Evolutionary conservation across 129 eudicot genomes (phyloP).

Genomic region (Tagetes patula): DNA sequence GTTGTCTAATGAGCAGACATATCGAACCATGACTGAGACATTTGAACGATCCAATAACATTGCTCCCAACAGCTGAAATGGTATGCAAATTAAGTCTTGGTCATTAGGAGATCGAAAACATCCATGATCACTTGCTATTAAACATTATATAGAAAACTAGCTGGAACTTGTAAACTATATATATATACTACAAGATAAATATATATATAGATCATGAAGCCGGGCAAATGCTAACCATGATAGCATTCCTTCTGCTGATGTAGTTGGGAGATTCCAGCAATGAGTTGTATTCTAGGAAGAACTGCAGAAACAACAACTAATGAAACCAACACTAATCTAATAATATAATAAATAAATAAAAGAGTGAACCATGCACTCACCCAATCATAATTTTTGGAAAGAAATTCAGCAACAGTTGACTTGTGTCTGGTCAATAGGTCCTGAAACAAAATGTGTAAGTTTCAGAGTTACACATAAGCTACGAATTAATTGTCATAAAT

Average conservation of each 20-base stretch:
- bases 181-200: neutral
- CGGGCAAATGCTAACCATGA: slow-evolving; percentile 47
- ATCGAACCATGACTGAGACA: slow-evolving; percentile 70
- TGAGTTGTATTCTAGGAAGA: slow-evolving; percentile 51
- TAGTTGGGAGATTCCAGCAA: slow-evolving; percentile 71
- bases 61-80: slow-evolving; percentile 68
- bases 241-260: slow-evolving; percentile 73
- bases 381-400: slow-evolving; percentile 81
- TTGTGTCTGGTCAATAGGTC: slow-evolving; percentile 90
- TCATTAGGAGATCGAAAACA: too few relatives aligned
- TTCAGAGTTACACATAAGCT: neutral
- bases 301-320: slow-evolving; percentile 35
- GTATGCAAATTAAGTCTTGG: neutral
- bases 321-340: slow-evolving; percentile 5
- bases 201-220: neutral
- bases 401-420: slow-evolving; percentile 88
- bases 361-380: slow-evolving; percentile 32
- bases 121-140: too few relatives aligned
- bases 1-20: slow-evolving; percentile 80
- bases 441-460: slow-evolving; percentile 37
- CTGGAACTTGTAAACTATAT: neutral
- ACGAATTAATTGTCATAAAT: neutral
- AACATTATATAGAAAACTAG: too few relatives aligned
- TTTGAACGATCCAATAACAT: slow-evolving; percentile 88
- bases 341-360: neutral